Conservation (phyloP, 2,329 filamentous ascomycete species). For the Calonectria fujianensis region DNA sequence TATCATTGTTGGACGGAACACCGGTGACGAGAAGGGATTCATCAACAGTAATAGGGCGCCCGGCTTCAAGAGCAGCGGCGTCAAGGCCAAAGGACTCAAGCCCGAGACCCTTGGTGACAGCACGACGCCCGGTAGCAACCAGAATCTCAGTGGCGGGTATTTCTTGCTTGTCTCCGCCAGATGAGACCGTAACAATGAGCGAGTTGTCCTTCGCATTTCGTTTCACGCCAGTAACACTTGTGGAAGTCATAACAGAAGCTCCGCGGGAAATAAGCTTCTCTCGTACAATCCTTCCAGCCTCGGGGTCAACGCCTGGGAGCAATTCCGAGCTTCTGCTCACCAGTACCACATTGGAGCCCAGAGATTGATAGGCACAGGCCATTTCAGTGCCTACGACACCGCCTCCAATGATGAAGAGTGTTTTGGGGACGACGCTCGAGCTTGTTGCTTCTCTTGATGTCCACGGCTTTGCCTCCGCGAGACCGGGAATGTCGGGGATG, state of each 20-base stretch:
- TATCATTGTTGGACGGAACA: background rate
- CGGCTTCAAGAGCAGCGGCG: background rate
- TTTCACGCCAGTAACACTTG: background rate
- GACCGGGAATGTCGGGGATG: background rate
- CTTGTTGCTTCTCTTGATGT: slow-evolving; percentile 2
- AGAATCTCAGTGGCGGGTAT: slow-evolving; percentile 4
- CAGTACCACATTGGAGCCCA: slow-evolving; percentile 6
- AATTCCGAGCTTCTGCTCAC: slow-evolving; percentile 2
- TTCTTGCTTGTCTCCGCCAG: background rate
- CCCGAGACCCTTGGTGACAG: background rate
- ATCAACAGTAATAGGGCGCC: background rate
- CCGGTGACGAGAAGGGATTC: slow-evolving; percentile 8
- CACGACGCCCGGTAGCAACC: slow-evolving; percentile 7
- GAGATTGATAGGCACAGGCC: slow-evolving; percentile 4
- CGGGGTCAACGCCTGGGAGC: slow-evolving; percentile 12
- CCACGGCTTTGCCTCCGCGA: slow-evolving; percentile 8
- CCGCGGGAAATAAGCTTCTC: slow-evolving; percentile 14
- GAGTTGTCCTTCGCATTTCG: background rate
- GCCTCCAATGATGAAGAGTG: slow-evolving; percentile 1
- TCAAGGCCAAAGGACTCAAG: background rate
- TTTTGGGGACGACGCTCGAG: background rate
- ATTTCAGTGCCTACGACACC: slow-evolving; percentile 7
- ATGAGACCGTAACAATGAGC: background rate
- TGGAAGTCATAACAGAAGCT: background rate
- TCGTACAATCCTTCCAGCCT: slow-evolving; percentile 4